phyloP scores from a whole-genome alignment of 1,284 basidiomycete species.

The Cryptococcus hybrid region DNA sequence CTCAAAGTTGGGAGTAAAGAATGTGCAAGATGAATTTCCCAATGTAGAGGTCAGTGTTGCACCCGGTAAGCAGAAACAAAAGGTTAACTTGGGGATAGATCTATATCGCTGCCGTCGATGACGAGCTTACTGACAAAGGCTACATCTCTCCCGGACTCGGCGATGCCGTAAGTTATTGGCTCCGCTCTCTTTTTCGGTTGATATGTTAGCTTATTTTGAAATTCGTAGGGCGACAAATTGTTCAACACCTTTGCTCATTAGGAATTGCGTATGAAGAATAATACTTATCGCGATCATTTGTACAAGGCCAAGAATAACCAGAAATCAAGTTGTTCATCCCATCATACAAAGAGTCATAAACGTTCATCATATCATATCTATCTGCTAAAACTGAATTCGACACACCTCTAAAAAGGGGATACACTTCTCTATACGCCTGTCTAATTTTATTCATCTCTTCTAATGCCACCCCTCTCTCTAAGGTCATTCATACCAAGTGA shows the following conservation, averaged over 20 bases:
- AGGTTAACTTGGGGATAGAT: constrained; percentile 56
- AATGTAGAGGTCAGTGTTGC: constrained; percentile 65
- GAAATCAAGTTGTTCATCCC: too few relatives aligned
- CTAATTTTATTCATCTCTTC: not conserved
- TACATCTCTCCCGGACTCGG: constrained; percentile 84
- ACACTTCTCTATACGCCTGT: too few relatives aligned
- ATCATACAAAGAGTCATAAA: too few relatives aligned
- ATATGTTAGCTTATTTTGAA: not conserved
- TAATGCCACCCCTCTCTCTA: not conserved
- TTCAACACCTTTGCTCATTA: not conserved
- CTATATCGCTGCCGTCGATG: constrained; percentile 78
- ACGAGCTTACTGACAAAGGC: constrained; percentile 66
- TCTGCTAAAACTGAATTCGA: too few relatives aligned
- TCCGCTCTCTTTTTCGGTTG: not conserved
- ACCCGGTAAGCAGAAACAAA: constrained; percentile 11
- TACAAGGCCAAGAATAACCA: too few relatives aligned
- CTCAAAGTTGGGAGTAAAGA: constrained; percentile 68
- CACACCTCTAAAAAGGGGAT: too few relatives aligned
- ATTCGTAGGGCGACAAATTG: not conserved
- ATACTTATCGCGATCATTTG: too few relatives aligned
- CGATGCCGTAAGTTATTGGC: constrained; percentile 63
- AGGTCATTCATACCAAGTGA: constrained; percentile 23
- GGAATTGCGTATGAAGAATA: too few relatives aligned
- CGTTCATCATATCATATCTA: too few relatives aligned
- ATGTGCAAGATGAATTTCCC: constrained; percentile 67